Evolutionary conservation across 768 basidiomycete species (phyloP), one percentile per base, ranked within the genome.

Genomic region (Panellus pusillus): DNA sequence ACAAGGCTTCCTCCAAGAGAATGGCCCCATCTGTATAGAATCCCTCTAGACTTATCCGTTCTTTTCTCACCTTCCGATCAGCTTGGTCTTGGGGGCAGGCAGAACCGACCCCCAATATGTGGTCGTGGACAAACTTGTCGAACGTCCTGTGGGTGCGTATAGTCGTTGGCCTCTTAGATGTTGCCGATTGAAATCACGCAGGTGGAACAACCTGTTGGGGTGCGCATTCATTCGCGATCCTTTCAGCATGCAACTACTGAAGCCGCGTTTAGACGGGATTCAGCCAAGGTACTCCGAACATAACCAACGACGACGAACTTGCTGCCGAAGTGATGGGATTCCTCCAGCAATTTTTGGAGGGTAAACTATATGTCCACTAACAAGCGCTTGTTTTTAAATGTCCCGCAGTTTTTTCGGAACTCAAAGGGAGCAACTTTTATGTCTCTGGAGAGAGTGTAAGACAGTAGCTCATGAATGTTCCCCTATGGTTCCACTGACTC

Each of bases 101-200:
- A 19, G 61, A 60, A 37, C 66, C 66, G 14, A 68, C 68, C 9
- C 69, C 70, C 3, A 89, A 87, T 57, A 76, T 80, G 24, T 79
- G 74, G 63, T 83, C 85, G 45, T 89, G 86, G 86, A 88, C 85
- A 0, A 87, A 86, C 57, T 71, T 88, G 6, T 82, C 84, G 13
- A 80, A 84, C 55, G 70, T 86, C 19, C 68, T 87, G 31, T 89
- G 78, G 74, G 79, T 31, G n/a, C 39, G 50, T 44, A 24, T 24
- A 12, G 6, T 20, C 11, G 9, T 18, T 19, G 42, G n/a, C 9
- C 38, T 35, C 15, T 28, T 13, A 15, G 9, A 38, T 9, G 3
- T 15, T 28, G 37, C 2, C 18, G 17, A 27, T 28, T 43, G 11
- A 9, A 24, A 39, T 11, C 37, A 9, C 28, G 8, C 40, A 61